Base-by-base conservation (phyloP, 345 rosid genomes). In the Cardamine occulta region DNA sequence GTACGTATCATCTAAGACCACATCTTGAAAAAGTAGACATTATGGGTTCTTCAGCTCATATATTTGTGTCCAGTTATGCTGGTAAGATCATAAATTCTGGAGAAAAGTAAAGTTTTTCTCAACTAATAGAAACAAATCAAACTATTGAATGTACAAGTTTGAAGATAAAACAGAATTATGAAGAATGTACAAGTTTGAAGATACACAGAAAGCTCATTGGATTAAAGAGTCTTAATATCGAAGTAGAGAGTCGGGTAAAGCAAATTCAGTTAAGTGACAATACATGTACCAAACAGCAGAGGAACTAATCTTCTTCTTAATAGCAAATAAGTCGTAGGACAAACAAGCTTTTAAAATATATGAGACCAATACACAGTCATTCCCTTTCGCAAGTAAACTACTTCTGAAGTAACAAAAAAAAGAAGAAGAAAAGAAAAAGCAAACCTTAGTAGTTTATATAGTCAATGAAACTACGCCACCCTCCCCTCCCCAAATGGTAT, bases 371-470 rank as follows among this genome's bases (percentile, higher is more conserved):
- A 64, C 56, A 64, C 35, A 73, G 55, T 13, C n/a, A 19, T 37
- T 63, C 39, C 6, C 71, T 62, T 66, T 51, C 39, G 69, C 68
- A 17, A 51, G 68, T 72, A 49, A 37, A 61, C 68, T 72, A 72
- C 53, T 49, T 51, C 5, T 15, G 19, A 32, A 54, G 57, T 54
- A 34, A 45, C 21, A 59, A 14, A 23, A 13, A 13, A 12, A 12
- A 31, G 15, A 18, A 13, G 8, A 51, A n/a, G 34, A 10, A 19
- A 37, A 34, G 21, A 18, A 47, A 34, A 34, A 49, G 67, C 54
- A 49, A 17, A 57, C 68, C 6, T 55, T 6, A 40, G 4, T 17
- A 7, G 51, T 10, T 66, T 66, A 34, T 35, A 66, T 37, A 35
- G 60, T 57, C 31, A 57, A 66, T 48, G 55, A 40, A 39, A 51